A percentile compares a stretch with the other conserved stretches of the same genome.
Evolutionary conservation across 352 stramenopile species (phyloP).

Genomic region (Thraustotheca clavata): DNA sequence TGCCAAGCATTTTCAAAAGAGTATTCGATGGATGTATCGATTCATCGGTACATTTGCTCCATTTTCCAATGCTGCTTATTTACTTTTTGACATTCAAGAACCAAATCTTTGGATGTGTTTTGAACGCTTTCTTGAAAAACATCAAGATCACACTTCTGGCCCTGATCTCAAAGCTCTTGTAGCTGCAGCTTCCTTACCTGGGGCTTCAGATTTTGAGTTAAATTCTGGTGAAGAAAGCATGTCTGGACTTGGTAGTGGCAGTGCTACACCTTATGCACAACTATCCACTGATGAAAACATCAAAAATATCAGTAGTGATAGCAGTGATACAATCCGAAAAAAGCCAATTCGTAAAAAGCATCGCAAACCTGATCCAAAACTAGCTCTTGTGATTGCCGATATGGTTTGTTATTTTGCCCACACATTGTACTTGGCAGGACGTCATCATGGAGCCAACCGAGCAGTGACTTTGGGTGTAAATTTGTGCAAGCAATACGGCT

Average conservation of each 20-base stretch:
- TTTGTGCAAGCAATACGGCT: constrained; percentile 65
- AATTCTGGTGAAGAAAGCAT: background rate
- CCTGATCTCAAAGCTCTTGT: background rate
- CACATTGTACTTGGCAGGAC: constrained; percentile 58
- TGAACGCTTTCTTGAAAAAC: constrained; percentile 59
- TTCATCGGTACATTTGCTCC: constrained; percentile 69
- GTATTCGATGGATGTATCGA: constrained; percentile 67
- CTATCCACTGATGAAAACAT: background rate
- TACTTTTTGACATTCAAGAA: constrained; percentile 73
- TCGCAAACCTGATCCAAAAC: constrained; percentile 7
- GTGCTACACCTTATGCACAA: constrained; percentile 10
- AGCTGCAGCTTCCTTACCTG: background rate
- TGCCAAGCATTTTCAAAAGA: constrained; percentile 17
- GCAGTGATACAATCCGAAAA: constrained; percentile 30
- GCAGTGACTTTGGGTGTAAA: constrained; percentile 62
- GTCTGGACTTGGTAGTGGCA: background rate
- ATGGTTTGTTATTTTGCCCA: constrained; percentile 69
- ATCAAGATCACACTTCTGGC: constrained; percentile 48
- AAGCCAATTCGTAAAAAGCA: background rate
- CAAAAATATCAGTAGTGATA: constrained; percentile 29
- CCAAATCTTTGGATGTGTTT: constrained; percentile 77
- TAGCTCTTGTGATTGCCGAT: constrained; percentile 23
- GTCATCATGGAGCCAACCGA: constrained; percentile 62
- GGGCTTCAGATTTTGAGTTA: background rate
- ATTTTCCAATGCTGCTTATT: constrained; percentile 61